Evolutionary conservation across 257 asterid species (phyloP).

Genomic region (Penstemon barbatus): DNA sequence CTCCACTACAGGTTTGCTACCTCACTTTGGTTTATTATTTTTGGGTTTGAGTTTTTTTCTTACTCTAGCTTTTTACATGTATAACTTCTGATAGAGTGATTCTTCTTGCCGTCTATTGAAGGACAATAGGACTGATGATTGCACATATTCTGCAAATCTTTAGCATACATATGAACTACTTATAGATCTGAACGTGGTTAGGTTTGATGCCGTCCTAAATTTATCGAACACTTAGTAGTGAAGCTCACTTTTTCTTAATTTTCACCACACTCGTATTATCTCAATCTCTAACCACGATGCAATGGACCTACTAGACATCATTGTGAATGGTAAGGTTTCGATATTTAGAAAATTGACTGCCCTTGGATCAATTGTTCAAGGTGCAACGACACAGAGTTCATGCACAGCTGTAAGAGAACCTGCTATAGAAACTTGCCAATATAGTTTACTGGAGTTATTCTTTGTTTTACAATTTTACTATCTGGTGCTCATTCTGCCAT

Average conservation of each 20-base stretch:
- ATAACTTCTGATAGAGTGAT: background rate
- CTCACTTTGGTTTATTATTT: no score
- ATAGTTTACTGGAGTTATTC: background rate
- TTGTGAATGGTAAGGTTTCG: conserved; percentile 4
- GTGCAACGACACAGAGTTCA: conserved; percentile 9
- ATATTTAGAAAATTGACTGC: background rate
- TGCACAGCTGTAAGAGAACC: background rate
- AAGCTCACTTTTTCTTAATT: conserved; percentile 15
- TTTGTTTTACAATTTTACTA: background rate
- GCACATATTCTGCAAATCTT: background rate
- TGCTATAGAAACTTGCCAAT: background rate
- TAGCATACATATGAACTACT: background rate
- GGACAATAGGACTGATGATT: conserved; percentile 5
- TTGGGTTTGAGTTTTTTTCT: conserved; percentile 4
- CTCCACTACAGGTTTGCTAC: conserved; percentile 84
- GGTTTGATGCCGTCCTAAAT: background rate
- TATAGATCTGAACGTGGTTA: background rate
- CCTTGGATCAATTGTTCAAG: background rate
- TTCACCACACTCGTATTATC: background rate
- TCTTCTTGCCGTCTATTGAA: conserved; percentile 22
- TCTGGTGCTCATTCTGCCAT: conserved; percentile 17
- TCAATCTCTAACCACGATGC: conserved; percentile 1
- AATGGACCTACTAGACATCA: background rate
- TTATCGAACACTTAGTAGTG: background rate
- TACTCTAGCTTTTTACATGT: conserved; percentile 6